Evolutionary conservation across 352 stramenopile species (phyloP).

Genomic region (Globisporangium cederbergense): DNA sequence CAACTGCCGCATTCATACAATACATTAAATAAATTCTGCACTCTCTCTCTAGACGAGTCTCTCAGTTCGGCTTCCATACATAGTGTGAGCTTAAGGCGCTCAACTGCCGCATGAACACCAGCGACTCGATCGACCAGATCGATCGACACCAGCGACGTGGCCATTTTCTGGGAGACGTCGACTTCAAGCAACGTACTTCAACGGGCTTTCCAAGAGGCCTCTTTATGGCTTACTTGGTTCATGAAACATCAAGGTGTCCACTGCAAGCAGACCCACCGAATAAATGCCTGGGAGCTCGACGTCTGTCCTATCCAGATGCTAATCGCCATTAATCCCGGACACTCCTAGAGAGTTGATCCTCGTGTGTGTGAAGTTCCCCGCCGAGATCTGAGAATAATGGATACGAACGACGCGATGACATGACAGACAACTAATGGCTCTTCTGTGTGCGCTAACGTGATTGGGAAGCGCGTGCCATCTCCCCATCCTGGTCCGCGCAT

Average conservation of each 20-base stretch:
- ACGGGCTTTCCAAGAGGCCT: too few relatives aligned
- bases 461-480: conserved; percentile 2
- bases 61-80: too few relatives aligned
- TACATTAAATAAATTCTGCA: not conserved
- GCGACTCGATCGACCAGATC: too few relatives aligned
- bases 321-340: not conserved
- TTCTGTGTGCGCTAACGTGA: not conserved
- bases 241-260: not conserved
- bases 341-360: not conserved
- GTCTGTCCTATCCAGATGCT: not conserved
- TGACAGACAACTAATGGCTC: not conserved
- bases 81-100: too few relatives aligned
- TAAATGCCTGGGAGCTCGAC: too few relatives aligned
- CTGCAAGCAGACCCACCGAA: not conserved
- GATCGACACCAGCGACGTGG: not conserved
- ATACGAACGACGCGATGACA: not conserved
- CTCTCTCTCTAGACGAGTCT: too few relatives aligned
- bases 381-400: conserved; percentile 1
- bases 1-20: not conserved
- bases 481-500: conserved; percentile 1
- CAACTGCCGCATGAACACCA: not conserved
- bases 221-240: too few relatives aligned
- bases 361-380: not conserved
- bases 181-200: too few relatives aligned
- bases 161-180: not conserved